phyloP scores from a whole-genome alignment of 2,329 filamentous ascomycete genomes.

The Talaromyces sp. region DNA sequence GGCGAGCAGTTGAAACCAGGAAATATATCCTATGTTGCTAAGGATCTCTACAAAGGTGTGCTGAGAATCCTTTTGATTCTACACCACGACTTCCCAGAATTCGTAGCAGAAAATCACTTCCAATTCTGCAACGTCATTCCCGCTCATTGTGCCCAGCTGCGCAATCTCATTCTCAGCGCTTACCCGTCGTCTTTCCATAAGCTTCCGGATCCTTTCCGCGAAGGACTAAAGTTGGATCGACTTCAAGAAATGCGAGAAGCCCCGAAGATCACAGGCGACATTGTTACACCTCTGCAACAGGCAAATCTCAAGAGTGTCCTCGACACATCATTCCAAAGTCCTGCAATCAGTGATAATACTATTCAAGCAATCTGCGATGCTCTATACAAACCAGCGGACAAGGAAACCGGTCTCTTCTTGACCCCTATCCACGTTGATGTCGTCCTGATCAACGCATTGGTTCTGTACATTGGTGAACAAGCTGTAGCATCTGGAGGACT shows the following conservation, averaged over 20 bases:
- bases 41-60: slow-evolving; percentile 78
- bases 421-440: slow-evolving; percentile 64
- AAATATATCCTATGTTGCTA: slow-evolving; percentile 63
- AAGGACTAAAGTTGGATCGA: slow-evolving; percentile 69
- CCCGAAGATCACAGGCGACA: slow-evolving; percentile 61
- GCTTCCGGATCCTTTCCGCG: slow-evolving; percentile 66
- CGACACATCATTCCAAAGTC: slow-evolving; percentile 50
- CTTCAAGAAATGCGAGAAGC: slow-evolving; percentile 67
- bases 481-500: slow-evolving; percentile 58
- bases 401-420: slow-evolving; percentile 61
- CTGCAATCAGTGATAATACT: slow-evolving; percentile 60
- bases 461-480: slow-evolving; percentile 73
- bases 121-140: slow-evolving; percentile 76
- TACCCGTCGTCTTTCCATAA: slow-evolving; percentile 66
- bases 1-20: slow-evolving; percentile 73
- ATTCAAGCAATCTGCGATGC: slow-evolving; percentile 72
- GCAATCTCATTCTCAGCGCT: slow-evolving; percentile 81
- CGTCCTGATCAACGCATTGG: slow-evolving; percentile 70
- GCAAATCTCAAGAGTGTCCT: slow-evolving; percentile 52
- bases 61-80: slow-evolving; percentile 78
- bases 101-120: slow-evolving; percentile 80
- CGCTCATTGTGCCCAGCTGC: slow-evolving; percentile 75
- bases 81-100: slow-evolving; percentile 92
- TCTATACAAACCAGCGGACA: slow-evolving; percentile 56
- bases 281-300: slow-evolving; percentile 44